phyloP scores from a whole-genome alignment of 768 basidiomycete species.

The Lactarius deliciosus region DNA sequence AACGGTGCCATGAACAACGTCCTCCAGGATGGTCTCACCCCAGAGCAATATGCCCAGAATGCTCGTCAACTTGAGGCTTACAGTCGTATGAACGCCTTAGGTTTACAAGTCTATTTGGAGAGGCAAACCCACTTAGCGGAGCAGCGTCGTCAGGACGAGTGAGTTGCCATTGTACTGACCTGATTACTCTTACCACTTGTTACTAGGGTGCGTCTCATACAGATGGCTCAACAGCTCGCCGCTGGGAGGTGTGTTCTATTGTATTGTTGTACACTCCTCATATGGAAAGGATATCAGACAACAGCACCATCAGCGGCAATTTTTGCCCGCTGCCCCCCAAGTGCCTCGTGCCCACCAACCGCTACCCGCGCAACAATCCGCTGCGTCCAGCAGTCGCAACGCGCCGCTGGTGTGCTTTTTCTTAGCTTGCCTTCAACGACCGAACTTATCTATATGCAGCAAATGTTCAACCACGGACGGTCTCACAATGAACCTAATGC shows the following conservation, averaged over 20 bases:
- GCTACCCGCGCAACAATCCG: not conserved
- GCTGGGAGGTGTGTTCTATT: slow-evolving; percentile 12
- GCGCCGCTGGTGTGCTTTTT: slow-evolving; percentile 3
- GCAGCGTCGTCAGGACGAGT: slow-evolving; percentile 24
- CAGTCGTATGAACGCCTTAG: slow-evolving; percentile 22
- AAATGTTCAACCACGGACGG: not conserved
- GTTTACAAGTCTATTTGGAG: slow-evolving; percentile 21
- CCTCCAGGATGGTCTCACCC: slow-evolving; percentile 20
- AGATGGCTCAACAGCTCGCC: slow-evolving; percentile 22
- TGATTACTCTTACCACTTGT: not conserved
- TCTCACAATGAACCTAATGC: not conserved
- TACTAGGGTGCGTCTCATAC: slow-evolving; percentile 18
- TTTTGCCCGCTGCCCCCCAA: slow-evolving; percentile 1
- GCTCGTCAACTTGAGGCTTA: slow-evolving; percentile 20
- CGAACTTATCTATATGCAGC: not conserved
- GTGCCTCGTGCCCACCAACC: not conserved
- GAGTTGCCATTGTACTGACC: not conserved
- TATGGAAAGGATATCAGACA: slow-evolving; percentile 16
- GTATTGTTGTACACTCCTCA: not conserved
- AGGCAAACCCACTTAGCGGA: slow-evolving; percentile 17
- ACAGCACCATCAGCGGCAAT: slow-evolving; percentile 9
- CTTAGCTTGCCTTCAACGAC: not conserved
- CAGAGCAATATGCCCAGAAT: slow-evolving; percentile 24
- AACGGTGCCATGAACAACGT: not conserved
- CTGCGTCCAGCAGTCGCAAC: not conserved